Base-by-base conservation (phyloP, 2,329 filamentous ascomycete species). In the Kalmusia sp. region DNA sequence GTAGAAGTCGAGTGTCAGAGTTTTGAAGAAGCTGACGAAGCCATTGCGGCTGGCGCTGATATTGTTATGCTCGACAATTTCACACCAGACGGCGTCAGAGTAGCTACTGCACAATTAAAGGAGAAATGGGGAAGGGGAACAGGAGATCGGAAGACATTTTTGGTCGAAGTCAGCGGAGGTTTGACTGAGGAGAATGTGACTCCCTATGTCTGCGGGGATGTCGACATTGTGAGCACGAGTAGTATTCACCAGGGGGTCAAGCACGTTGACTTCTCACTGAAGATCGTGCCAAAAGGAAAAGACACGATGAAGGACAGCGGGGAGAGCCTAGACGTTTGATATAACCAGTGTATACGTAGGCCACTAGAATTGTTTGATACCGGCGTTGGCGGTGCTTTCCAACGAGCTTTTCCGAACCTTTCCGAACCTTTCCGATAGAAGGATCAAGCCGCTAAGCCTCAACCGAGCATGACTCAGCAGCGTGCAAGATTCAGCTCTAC, bases 51-150 rank as follows among this genome's bases (percentile, higher is more conserved):
- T 0, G 95, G 95, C 1, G 95, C 95, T 0, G 93, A 99, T 73
- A 88, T 99, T 17, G 87, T 99, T 57, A 99, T 99, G 95, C 79
- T 99, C 55, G 95, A 99, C 73, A 99, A 99, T 75, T 99, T 98
- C 70, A 87, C 86, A 0, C 87, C 89, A 1, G 88, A 91, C 1
- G 91, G 87, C 0, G 88, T 97, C 57, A 88, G 87, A 71, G 76
- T 82, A 7, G 92, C 92, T 1, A 91, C 93, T 12, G 82, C 77
- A 70, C 87, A 83, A 63, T 73, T 99, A 59, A 96, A 93, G 78
- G 82, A 89, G 68, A 85, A 87, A 62, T 98, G 92, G 91, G 84
- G 83, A 15, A 62, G 76, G 52, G 89, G 87, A 27, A 87, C 86
- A 72, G 77, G 77, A 21, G 74, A 77, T 49, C 82, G 81, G 57